Evolutionary conservation across 768 basidiomycete species (phyloP).

Genomic region (Russula virescens): DNA sequence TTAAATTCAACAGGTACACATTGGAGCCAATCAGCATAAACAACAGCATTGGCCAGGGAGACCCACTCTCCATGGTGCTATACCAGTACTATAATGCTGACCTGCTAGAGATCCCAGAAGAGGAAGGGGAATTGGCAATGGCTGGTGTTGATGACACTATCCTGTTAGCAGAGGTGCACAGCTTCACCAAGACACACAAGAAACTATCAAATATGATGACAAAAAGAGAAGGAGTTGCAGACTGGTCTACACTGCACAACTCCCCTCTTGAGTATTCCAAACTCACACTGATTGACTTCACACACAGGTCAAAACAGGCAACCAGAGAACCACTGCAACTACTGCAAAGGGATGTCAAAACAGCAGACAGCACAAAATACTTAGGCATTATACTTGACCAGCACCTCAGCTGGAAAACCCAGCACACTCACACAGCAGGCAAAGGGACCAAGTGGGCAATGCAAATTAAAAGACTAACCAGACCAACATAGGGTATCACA

Average conservation of each 20-base stretch:
- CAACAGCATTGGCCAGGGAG: conserved; percentile 26
- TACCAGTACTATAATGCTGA: too few species aligned
- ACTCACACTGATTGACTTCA: background rate
- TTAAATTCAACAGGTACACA: background rate
- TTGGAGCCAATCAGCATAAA: background rate
- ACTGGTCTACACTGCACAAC: too few species aligned
- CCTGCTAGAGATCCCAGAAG: too few species aligned
- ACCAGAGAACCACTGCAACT: too few species aligned
- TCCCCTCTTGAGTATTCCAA: background rate
- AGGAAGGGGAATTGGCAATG: conserved; percentile 16
- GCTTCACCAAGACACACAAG: background rate
- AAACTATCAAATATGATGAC: too few species aligned
- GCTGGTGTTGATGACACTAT: background rate
- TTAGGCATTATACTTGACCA: background rate
- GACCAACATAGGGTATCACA: background rate
- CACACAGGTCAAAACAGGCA: too few species aligned
- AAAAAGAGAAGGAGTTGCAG: too few species aligned
- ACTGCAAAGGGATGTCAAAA: too few species aligned
- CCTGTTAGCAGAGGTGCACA: background rate
- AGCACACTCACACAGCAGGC: background rate
- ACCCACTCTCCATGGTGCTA: too few species aligned
- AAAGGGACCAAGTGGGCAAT: background rate
- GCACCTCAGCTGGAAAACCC: conserved; percentile 5
- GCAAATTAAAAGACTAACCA: background rate
- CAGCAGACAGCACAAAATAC: conserved; percentile 4